phyloP scores from a whole-genome alignment of 177 flowering plant species.

The Vitis hybrid region DNA sequence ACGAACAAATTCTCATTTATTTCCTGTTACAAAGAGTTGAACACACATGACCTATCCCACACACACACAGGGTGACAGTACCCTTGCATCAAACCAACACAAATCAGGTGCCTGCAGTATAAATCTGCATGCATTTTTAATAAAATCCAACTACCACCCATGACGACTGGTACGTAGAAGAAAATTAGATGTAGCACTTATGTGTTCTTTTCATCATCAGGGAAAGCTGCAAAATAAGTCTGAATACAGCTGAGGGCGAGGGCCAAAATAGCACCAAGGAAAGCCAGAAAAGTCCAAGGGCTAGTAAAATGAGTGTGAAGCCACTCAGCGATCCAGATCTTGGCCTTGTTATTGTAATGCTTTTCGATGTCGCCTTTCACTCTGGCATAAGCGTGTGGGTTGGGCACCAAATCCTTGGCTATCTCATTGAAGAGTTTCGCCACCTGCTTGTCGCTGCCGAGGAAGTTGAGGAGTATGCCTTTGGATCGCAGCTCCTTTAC shows the following conservation, averaged over 20 bases:
- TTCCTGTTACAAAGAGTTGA: too few species aligned
- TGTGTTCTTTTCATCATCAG: background rate
- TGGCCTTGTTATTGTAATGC: background rate
- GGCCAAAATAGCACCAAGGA: background rate
- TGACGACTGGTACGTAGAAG: too few species aligned
- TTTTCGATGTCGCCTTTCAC: background rate
- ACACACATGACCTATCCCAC: too few species aligned
- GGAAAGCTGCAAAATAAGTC: background rate
- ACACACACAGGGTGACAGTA: too few species aligned
- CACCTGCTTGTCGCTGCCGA: background rate
- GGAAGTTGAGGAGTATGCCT: background rate
- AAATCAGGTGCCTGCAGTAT: too few species aligned
- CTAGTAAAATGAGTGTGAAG: background rate
- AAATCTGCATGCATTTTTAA: too few species aligned
- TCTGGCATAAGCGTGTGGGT: background rate
- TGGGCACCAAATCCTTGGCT: background rate
- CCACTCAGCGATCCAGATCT: background rate
- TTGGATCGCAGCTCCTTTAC: background rate
- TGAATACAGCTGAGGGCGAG: background rate
- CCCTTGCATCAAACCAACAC: too few species aligned
- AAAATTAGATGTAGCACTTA: too few species aligned
- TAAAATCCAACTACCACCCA: too few species aligned
- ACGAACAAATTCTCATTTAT: too few species aligned
- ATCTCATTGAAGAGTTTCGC: background rate
- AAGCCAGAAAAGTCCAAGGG: background rate